Conservation (phyloP, 2,329 filamentous ascomycete genomes). For the Alternaria triticina region DNA sequence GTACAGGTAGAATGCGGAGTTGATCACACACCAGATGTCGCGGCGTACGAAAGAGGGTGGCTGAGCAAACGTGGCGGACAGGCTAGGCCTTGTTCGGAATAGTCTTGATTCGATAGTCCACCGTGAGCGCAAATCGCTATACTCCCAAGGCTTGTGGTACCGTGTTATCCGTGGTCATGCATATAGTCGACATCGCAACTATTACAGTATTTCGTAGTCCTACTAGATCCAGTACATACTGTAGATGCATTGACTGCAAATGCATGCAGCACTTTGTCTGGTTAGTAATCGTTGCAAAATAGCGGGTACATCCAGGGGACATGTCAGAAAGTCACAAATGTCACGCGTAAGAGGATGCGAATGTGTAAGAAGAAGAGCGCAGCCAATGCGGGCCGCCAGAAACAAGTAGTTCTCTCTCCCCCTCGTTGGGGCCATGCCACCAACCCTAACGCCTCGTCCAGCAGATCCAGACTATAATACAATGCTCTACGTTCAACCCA, state of each 20-base stretch:
- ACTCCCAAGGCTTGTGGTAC: not conserved
- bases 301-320: not conserved
- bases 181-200: not conserved
- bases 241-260: not conserved
- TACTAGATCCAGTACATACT: not conserved
- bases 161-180: constrained; percentile 2
- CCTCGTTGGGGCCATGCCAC: constrained; percentile 8
- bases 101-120: not conserved
- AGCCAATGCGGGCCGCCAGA: constrained; percentile 7
- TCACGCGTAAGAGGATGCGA: not conserved
- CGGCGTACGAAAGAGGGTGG: constrained; percentile 15
- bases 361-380: constrained; percentile 8
- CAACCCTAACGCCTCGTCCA: constrained; percentile 16
- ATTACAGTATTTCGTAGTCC: not conserved
- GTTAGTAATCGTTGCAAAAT: not conserved
- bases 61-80: constrained; percentile 13
- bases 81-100: constrained; percentile 1
- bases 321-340: not conserved
- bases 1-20: not conserved
- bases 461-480: constrained; percentile 34
- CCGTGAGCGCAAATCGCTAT: not conserved
- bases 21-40: constrained; percentile 16
- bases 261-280: not conserved
- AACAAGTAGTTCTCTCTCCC: constrained; percentile 6
- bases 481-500: constrained; percentile 21